Base-by-base conservation (phyloP, 2,329 filamentous ascomycete species). In the Gremmenia infestans region DNA sequence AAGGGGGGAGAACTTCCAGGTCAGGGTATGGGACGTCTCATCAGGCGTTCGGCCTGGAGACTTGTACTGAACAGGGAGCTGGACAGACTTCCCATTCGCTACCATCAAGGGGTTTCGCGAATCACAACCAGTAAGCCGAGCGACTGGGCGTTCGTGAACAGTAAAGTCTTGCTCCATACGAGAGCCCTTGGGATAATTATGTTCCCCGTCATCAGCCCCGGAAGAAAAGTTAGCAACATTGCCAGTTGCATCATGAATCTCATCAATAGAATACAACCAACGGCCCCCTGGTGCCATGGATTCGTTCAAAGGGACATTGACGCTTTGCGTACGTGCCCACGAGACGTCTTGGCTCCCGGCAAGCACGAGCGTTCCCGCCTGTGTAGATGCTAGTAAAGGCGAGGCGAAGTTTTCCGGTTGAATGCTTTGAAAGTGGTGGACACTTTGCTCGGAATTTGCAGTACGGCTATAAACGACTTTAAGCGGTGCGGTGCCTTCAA, bases 401-500 rank as follows among this genome's bases (percentile, higher is more conserved):
- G 91, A 96, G 3, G 81, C 78, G 66, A 92, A 87, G 37, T 89
- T 89, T 49, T 97, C 91, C 0, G 94, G 92, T 65, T 96, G 92
- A 46, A 99, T 83, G 67, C 90, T 96, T 72, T 97, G 92, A 65
- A 96, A 93, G 60, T 93, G 91, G 63, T 92, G 91, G 58, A 89
- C 89, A 64, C 87, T 86, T 61, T 95, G 85, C 61, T 89, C 87
- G 59, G 85, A 84, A 64, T 97, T 96, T 64, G 96, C 86, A 6
- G 85, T 87, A 53, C 91, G 87, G 66, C 90, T 94, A 72, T 99
- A 99, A 65, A 90, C 89, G 64, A 99, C 89, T 70, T 92, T 92
- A 61, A 99, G 78, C 3, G 94, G 94, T 2, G 95, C 90, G 0
- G 91, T 95, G 17, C 94, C 94, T 62, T 88, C 81, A 4, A 97